Evolutionary conservation across 768 basidiomycete species (phyloP).

Genomic region (Arthromyces matolae): DNA sequence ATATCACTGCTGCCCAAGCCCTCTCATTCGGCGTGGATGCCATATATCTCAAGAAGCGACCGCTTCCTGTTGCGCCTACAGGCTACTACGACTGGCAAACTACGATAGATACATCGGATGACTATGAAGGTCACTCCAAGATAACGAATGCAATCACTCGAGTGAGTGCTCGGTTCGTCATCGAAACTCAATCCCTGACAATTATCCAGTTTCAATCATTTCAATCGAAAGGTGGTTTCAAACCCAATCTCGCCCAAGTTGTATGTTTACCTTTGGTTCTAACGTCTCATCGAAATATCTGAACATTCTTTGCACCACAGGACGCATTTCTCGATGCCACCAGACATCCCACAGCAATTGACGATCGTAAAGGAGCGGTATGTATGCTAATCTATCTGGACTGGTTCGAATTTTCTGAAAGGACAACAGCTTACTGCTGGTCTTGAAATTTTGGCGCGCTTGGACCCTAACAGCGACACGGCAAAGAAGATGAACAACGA

Average conservation of each 20-base stretch:
- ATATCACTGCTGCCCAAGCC: conserved; percentile 22
- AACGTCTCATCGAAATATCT: not conserved
- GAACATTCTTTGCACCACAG: conserved; percentile 17
- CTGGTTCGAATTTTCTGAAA: not conserved
- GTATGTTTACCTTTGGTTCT: conserved; percentile 11
- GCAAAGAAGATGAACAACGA: conserved; percentile 21
- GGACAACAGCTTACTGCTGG: conserved; percentile 28
- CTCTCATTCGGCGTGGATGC: conserved; percentile 29
- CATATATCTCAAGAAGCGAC: conserved; percentile 31
- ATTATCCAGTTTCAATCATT: conserved; percentile 17
- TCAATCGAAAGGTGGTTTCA: conserved; percentile 20
- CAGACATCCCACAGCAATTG: conserved; percentile 31
- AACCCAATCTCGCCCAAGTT: conserved; percentile 19
- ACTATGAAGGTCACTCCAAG: conserved; percentile 29
- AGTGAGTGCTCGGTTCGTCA: conserved; percentile 8
- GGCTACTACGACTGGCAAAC: conserved; percentile 43
- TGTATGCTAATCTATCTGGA: not conserved
- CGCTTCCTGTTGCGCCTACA: conserved; percentile 36
- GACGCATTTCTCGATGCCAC: conserved; percentile 25
- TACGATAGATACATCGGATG: conserved; percentile 23
- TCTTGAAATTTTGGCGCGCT: conserved; percentile 24
- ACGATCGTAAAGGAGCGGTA: conserved; percentile 37
- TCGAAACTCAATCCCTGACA: not conserved
- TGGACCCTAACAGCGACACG: conserved; percentile 18
- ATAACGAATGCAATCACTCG: conserved; percentile 30